A percentile compares a stretch with the other conserved stretches of the same genome.
Conservation (phyloP, 495 filamentous ascomycete genomes). For the Daldinia childiae region DNA sequence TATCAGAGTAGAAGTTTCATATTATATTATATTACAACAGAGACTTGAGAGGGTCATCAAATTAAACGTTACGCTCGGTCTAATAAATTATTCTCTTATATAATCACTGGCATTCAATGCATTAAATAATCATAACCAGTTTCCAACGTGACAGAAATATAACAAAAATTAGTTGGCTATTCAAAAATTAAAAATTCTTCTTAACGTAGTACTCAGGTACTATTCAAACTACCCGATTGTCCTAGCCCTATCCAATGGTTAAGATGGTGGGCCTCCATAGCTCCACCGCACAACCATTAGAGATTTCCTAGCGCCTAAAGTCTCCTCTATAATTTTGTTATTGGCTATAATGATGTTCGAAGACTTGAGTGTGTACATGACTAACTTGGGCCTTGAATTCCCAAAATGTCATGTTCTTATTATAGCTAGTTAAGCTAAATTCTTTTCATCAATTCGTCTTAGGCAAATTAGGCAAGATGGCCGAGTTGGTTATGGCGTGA, state of each 20-base stretch:
- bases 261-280: neutral
- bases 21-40: neutral
- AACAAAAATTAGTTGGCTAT: neutral
- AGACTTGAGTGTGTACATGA: neutral
- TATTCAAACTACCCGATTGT: neutral
- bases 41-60: neutral
- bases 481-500: slow-evolving; percentile 58
- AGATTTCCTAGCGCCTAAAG: neutral
- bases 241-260: neutral
- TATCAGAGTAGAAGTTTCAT: neutral
- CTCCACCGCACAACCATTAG: neutral
- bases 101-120: too few species aligned
- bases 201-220: neutral
- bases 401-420: neutral
- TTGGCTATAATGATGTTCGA: neutral
- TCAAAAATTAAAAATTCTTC: neutral
- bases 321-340: neutral
- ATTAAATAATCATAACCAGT: too few species aligned
- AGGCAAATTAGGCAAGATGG: slow-evolving; percentile 45
- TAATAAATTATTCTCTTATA: neutral
- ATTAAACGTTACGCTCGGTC: neutral
- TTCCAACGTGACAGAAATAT: neutral
- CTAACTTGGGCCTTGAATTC: neutral
- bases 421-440: neutral
- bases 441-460: neutral